Conservation (phyloP, 148 eudicot genomes). For the Vaccinium myrtillus region DNA sequence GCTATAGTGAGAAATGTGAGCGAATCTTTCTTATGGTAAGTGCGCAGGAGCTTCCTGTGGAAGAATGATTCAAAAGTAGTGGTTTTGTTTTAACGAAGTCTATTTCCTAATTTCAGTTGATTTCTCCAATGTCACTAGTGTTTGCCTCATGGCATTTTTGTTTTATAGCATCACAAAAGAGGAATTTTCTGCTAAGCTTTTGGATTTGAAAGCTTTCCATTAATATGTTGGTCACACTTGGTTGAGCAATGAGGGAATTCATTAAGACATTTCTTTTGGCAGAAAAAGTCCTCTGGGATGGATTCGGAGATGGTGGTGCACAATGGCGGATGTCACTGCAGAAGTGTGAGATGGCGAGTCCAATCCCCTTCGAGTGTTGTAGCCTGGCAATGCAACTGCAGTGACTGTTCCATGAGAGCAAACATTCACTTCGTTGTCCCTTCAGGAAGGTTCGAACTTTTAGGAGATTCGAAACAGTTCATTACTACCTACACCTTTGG, state of each 20-base stretch:
- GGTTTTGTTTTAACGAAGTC: not conserved
- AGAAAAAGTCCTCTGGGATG: slow-evolving; percentile 19
- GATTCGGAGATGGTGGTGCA: slow-evolving; percentile 45
- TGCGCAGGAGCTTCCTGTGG: not conserved
- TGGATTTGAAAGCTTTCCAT: not conserved
- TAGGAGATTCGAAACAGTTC: slow-evolving; percentile 58
- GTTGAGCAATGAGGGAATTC: not conserved
- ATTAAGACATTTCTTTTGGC: not conserved
- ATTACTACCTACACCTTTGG: slow-evolving; percentile 77
- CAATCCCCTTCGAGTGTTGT: slow-evolving; percentile 46
- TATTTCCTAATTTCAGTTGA: not conserved
- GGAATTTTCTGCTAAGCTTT: not conserved
- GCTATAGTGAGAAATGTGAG: not conserved
- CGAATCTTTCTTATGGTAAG: too few relatives aligned
- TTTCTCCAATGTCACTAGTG: not conserved
- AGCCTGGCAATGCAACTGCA: slow-evolving; percentile 85
- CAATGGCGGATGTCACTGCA: slow-evolving; percentile 88
- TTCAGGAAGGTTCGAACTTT: slow-evolving; percentile 43
- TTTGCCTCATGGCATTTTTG: not conserved
- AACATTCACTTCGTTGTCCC: slow-evolving; percentile 78
- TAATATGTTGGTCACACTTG: not conserved
- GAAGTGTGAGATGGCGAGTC: slow-evolving; percentile 59
- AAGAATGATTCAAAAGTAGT: not conserved
- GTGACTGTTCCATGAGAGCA: slow-evolving; percentile 79
- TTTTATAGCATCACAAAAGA: not conserved